phyloP scores from a whole-genome alignment of 1,139 yeast genomes.

The Sugiyamaella castrensis region DNA sequence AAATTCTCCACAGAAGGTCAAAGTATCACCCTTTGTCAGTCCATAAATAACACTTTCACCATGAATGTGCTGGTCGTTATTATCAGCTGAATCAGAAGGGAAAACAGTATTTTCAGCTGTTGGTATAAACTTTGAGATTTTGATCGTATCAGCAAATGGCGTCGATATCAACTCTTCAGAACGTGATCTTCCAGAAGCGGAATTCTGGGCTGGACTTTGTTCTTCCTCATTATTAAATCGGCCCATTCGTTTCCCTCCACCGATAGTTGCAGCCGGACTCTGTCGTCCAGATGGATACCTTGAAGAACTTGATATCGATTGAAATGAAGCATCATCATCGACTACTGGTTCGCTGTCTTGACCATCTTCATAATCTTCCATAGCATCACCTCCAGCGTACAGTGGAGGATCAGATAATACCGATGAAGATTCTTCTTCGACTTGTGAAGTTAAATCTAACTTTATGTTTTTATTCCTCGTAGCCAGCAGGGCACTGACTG shows the following conservation, averaged over 20 bases:
- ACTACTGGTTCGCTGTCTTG: no score
- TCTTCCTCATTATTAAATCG: no score
- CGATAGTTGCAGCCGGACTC: no score
- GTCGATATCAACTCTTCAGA: not conserved
- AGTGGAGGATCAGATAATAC: not conserved
- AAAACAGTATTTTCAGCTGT: constrained; percentile 19
- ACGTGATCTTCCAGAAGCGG: no score
- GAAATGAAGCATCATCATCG: not conserved
- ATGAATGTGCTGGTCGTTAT: constrained; percentile 3
- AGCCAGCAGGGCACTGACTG: constrained; percentile 10
- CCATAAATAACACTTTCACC: constrained; percentile 33
- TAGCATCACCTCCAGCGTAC: not conserved
- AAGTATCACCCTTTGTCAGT: constrained; percentile 34
- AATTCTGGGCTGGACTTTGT: no score
- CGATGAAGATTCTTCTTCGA: not conserved
- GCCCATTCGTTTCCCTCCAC: no score
- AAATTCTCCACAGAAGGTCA: constrained; percentile 61
- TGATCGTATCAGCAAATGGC: constrained; percentile 12
- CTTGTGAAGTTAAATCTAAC: not conserved
- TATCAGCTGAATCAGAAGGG: no score
- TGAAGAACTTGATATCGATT: no score
- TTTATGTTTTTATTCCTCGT: constrained; percentile 1
- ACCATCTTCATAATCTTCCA: no score
- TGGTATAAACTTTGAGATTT: constrained; percentile 17
- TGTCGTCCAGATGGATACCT: no score